phyloP scores from a whole-genome alignment of 371 early-diverging fungal genomes.

The Actinomucor elegans region DNA sequence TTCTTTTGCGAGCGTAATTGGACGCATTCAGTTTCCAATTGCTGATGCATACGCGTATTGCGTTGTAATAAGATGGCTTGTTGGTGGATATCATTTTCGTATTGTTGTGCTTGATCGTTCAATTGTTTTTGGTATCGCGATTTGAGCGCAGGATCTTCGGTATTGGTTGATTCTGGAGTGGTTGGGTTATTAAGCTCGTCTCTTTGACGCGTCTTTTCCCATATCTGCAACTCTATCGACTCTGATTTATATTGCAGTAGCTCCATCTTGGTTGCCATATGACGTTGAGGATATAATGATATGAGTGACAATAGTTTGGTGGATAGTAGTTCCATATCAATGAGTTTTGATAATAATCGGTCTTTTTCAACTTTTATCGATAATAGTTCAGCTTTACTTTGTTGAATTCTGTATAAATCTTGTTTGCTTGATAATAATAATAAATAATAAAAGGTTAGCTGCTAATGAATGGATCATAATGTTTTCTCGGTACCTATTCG shows the following conservation, averaged over 20 bases:
- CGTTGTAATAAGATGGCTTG: slow-evolving; percentile 27
- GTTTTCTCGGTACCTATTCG: no score
- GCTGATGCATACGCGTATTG: slow-evolving; percentile 9
- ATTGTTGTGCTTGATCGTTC: slow-evolving; percentile 30
- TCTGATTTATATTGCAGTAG: slow-evolving; percentile 16
- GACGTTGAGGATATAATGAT: slow-evolving; percentile 13
- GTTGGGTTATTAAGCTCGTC: background rate
- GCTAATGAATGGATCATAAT: no score
- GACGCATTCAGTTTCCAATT: slow-evolving; percentile 18
- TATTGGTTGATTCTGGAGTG: slow-evolving; percentile 1
- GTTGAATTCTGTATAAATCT: background rate
- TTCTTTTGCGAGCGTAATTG: slow-evolving; percentile 17
- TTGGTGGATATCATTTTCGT: slow-evolving; percentile 29
- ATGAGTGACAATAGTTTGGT: slow-evolving; percentile 23
- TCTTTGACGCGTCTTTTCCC: slow-evolving; percentile 24
- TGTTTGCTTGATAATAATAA: background rate
- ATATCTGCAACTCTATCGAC: slow-evolving; percentile 26
- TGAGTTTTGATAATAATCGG: slow-evolving; percentile 6
- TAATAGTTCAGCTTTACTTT: slow-evolving; percentile 15
- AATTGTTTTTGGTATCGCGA: slow-evolving; percentile 26
- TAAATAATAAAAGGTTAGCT: no score
- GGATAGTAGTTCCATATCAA: slow-evolving; percentile 29
- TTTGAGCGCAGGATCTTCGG: background rate
- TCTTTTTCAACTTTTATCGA: slow-evolving; percentile 16
- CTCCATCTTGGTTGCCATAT: slow-evolving; percentile 21